Percentiles rank a stretch among this genome's conserved stretches.
Conservation (phyloP, 2,329 filamentous ascomycete species). For the Xylariaceae sp. region DNA sequence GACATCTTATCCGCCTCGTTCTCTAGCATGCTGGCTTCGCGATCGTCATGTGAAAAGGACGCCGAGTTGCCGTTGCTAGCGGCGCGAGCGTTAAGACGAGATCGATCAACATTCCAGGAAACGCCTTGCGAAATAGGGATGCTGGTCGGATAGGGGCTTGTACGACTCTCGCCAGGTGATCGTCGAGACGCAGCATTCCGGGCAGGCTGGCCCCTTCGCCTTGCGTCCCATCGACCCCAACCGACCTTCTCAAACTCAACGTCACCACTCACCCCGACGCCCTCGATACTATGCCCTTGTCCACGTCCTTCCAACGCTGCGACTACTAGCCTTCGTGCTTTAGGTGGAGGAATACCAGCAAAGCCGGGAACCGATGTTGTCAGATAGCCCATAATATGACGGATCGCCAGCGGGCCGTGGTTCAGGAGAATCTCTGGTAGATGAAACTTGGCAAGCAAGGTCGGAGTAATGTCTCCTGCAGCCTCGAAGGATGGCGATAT, state of each 20-base stretch:
- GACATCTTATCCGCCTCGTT: conserved; percentile 97
- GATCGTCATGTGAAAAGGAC: conserved; percentile 76
- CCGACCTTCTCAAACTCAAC: conserved; percentile 94
- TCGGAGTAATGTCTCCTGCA: conserved; percentile 81
- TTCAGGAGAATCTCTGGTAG: conserved; percentile 88
- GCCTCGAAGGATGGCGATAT: conserved; percentile 67
- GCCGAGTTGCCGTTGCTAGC: conserved; percentile 73
- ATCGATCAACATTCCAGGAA: conserved; percentile 52
- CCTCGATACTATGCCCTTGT: conserved; percentile 57
- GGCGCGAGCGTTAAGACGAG: conserved; percentile 56
- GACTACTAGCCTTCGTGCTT: conserved; percentile 91
- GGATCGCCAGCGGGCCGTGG: conserved; percentile 90
- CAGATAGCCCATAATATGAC: conserved; percentile 92
- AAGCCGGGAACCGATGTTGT: conserved; percentile 94
- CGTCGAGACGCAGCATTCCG: conserved; percentile 49
- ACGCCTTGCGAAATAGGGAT: conserved; percentile 62
- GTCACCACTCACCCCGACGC: conserved; percentile 68
- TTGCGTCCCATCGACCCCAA: conserved; percentile 95
- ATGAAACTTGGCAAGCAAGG: conserved; percentile 86
- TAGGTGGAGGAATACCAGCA: conserved; percentile 83
- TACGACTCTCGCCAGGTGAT: conserved; percentile 49
- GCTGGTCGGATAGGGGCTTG: conserved; percentile 52
- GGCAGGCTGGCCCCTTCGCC: conserved; percentile 68
- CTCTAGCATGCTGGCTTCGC: conserved; percentile 72
- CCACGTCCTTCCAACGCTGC: conserved; percentile 84